Evolutionary conservation across 164 flowering plant genomes (phyloP).

Genomic region (Brasenia schreberi): DNA sequence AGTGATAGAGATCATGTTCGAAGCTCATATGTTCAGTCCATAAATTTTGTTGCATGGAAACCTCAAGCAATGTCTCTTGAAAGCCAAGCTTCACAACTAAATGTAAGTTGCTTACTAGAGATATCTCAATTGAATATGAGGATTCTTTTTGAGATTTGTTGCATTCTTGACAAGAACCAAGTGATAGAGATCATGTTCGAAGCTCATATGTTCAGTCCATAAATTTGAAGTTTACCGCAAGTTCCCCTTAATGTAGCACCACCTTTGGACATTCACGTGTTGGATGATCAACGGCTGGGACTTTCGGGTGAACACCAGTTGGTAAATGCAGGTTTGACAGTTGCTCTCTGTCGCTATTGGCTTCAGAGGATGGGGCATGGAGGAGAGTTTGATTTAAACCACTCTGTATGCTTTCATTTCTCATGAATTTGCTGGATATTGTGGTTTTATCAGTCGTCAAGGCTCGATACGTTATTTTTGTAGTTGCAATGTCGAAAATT

Average conservation of each 20-base stretch:
- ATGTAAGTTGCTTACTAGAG: conserved; percentile 32
- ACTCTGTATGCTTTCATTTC: conserved; percentile 37
- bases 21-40: no score
- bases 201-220: no score
- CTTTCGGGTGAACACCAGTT: conserved; percentile 90
- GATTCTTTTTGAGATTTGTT: no score
- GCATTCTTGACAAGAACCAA: no score
- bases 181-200: no score
- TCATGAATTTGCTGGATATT: background rate
- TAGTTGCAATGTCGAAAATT: no score
- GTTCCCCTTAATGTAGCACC: conserved; percentile 59
- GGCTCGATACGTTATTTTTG: no score
- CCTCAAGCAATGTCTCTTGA: conserved; percentile 86
- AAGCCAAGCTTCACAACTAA: conserved; percentile 55
- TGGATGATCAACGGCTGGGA: conserved; percentile 65
- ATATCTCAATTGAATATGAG: no score
- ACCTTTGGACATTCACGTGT: conserved; percentile 50
- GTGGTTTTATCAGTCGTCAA: no score
- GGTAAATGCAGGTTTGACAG: conserved; percentile 83
- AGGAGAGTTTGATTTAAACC: conserved; percentile 29
- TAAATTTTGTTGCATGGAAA: no score
- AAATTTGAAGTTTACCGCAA: no score
- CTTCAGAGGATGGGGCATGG: conserved; percentile 66
- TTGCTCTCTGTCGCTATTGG: conserved; percentile 66
- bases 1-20: no score